Conservation (phyloP, 2,329 filamentous ascomycete species). For the Phialophora chinensis region DNA sequence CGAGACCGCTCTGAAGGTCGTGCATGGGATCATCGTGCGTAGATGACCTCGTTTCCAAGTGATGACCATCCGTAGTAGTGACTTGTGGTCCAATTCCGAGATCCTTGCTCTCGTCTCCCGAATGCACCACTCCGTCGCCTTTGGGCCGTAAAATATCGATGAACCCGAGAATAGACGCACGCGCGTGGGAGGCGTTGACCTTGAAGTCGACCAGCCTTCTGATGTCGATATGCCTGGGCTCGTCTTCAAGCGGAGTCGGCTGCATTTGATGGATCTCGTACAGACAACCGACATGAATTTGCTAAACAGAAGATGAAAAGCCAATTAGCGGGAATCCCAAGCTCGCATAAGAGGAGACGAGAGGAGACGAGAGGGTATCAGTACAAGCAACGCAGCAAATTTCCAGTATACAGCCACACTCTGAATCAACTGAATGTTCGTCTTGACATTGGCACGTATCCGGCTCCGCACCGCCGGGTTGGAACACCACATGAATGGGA, state of each 20-base stretch:
- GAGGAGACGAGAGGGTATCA: too few relatives aligned
- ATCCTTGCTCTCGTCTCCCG: conserved; percentile 25
- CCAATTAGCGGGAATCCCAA: not conserved
- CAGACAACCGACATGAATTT: conserved; percentile 24
- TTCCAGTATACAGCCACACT: conserved; percentile 22
- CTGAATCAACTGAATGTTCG: conserved; percentile 23
- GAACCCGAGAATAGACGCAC: conserved; percentile 26
- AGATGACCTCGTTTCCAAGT: not conserved
- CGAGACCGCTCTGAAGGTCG: not conserved
- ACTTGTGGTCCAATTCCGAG: conserved; percentile 8
- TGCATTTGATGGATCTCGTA: conserved; percentile 24
- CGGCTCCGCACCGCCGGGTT: conserved; percentile 9
- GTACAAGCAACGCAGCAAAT: conserved; percentile 23
- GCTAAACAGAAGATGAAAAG: conserved; percentile 5
- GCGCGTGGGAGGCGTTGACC: conserved; percentile 20
- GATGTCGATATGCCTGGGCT: conserved; percentile 24
- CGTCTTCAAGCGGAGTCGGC: conserved; percentile 20
- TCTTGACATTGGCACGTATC: conserved; percentile 16
- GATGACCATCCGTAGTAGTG: not conserved
- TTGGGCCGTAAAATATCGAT: conserved; percentile 19
- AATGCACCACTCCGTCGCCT: conserved; percentile 7
- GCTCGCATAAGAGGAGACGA: not conserved
- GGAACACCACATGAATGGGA: conserved; percentile 26
- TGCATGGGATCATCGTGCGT: not conserved
- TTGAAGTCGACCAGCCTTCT: conserved; percentile 21